Evolutionary conservation across 2,329 filamentous ascomycete species (phyloP).

Genomic region (Decorospora gaudefroyi): DNA sequence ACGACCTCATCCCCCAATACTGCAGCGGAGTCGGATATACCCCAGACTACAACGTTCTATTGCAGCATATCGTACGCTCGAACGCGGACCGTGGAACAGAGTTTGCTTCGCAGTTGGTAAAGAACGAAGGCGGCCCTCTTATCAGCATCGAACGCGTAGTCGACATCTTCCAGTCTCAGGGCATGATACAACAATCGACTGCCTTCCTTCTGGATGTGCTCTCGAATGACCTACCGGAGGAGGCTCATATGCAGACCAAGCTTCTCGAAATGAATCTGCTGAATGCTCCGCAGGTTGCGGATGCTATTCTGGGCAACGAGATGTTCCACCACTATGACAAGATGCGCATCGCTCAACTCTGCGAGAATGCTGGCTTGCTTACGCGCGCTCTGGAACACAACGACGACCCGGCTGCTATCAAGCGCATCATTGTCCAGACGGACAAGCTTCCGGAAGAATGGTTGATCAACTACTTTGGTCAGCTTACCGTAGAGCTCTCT

Average conservation of each 20-base stretch:
- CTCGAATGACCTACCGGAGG: constrained; percentile 92
- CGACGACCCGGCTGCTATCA: constrained; percentile 85
- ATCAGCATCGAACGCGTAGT: constrained; percentile 94
- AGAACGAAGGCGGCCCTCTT: constrained; percentile 82
- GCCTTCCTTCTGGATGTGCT: constrained; percentile 96
- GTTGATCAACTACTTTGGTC: constrained; percentile 89
- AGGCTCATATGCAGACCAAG: constrained; percentile 89
- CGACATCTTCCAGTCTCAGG: constrained; percentile 97
- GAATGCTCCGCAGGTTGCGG: constrained; percentile 95
- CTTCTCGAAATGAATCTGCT: constrained; percentile 97
- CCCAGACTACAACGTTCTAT: constrained; percentile 90
- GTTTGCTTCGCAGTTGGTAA: constrained; percentile 89
- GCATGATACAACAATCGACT: constrained; percentile 96
- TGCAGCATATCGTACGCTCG: constrained; percentile 80
- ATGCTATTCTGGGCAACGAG: constrained; percentile 95
- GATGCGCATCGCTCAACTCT: constrained; percentile 82
- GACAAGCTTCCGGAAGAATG: constrained; percentile 90
- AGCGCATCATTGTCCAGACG: constrained; percentile 84
- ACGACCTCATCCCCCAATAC: constrained; percentile 95
- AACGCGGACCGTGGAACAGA: constrained; percentile 94
- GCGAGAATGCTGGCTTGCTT: constrained; percentile 84
- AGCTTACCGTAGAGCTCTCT: constrained; percentile 92
- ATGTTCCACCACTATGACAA: constrained; percentile 99
- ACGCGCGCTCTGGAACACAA: constrained; percentile 83
- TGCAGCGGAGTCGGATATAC: constrained; percentile 82